Percentiles rank a stretch among this genome's conserved stretches.
Conservation (phyloP, 352 stramenopile species). For the Globisporangium viniferum region DNA sequence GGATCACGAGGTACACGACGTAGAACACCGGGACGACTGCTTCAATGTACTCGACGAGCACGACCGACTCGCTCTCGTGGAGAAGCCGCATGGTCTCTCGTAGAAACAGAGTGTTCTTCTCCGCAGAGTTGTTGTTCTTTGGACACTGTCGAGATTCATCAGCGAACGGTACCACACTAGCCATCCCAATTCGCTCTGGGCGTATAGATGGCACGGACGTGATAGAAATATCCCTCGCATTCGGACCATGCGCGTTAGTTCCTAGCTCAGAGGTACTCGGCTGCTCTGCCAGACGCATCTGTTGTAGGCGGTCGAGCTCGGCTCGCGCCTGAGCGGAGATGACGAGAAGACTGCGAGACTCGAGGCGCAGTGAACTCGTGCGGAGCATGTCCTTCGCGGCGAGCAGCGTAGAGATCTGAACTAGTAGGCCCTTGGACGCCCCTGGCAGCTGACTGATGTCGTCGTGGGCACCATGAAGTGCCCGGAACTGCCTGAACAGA, state of each 20-base stretch:
- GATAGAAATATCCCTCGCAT: neutral
- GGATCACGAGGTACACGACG: slow-evolving; percentile 24
- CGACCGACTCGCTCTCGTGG: slow-evolving; percentile 3
- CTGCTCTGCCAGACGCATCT: neutral
- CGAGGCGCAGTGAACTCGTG: neutral
- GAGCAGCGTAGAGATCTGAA: neutral
- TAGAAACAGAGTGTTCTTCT: neutral
- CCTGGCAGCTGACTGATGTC: neutral
- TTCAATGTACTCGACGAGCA: slow-evolving; percentile 36
- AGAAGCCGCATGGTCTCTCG: neutral
- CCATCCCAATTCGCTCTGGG: neutral
- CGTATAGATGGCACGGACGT: neutral
- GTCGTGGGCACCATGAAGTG: neutral
- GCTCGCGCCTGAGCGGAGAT: neutral
- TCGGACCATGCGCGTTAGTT: neutral
- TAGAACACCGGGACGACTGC: slow-evolving; percentile 27
- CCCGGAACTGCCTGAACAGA: neutral
- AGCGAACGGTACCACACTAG: neutral
- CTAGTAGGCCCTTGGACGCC: neutral
- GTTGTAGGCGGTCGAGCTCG: neutral
- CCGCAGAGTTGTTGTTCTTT: neutral
- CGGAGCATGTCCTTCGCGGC: neutral
- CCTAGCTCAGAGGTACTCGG: neutral
- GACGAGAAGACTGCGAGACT: neutral
- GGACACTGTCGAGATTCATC: neutral